phyloP scores from a whole-genome alignment of 495 filamentous ascomycete species.

The Neurospora tetraspora region DNA sequence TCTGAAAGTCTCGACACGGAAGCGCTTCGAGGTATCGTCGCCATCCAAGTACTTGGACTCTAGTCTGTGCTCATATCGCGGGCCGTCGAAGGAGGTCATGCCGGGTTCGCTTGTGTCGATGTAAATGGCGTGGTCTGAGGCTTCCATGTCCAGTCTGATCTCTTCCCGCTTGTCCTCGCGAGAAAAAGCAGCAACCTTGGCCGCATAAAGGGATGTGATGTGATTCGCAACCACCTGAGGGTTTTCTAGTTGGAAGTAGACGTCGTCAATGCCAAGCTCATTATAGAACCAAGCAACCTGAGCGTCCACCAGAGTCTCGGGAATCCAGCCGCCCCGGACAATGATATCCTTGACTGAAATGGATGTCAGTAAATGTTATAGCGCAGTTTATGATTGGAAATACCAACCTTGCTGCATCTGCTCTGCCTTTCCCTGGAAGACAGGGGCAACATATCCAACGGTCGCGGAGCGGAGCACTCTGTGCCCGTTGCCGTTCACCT shows the following conservation, averaged over 20 bases:
- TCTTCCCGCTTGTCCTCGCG: constrained; percentile 89
- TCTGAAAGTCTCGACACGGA: constrained; percentile 93
- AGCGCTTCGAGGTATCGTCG: constrained; percentile 50
- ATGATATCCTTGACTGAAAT: constrained; percentile 32
- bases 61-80: constrained; percentile 85
- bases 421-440: constrained; percentile 86
- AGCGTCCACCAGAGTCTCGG: constrained; percentile 65
- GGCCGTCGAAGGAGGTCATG: constrained; percentile 60
- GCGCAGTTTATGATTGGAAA: background rate
- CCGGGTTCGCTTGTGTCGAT: constrained; percentile 95
- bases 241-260: constrained; percentile 92
- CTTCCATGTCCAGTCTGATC: constrained; percentile 92
- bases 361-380: constrained; percentile 11
- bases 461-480: constrained; percentile 75
- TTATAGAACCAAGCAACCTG: constrained; percentile 97
- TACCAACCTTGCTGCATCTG: constrained; percentile 81
- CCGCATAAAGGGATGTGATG: constrained; percentile 91
- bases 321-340: constrained; percentile 61
- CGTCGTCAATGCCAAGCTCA: constrained; percentile 93
- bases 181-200: constrained; percentile 90
- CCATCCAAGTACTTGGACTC: constrained; percentile 90
- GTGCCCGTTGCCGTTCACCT: constrained; percentile 45
- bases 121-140: constrained; percentile 90
- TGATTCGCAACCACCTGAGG: constrained; percentile 83
- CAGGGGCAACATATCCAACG: constrained; percentile 91